Evolutionary conservation across 2,329 filamentous ascomycete genomes (phyloP).

Genomic region (Chaetomium sp.): DNA sequence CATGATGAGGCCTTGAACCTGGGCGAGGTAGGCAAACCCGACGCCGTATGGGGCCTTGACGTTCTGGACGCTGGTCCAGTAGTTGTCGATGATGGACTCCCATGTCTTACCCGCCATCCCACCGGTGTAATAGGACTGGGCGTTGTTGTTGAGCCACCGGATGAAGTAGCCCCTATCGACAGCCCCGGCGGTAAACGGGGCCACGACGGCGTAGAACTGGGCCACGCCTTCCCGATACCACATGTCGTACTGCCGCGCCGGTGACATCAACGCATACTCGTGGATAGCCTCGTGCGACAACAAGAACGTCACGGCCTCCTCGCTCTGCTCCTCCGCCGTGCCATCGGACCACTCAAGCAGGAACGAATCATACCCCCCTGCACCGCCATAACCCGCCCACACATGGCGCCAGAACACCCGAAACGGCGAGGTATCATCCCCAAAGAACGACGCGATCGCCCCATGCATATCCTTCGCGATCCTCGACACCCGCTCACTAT

Average conservation of each 20-base stretch:
- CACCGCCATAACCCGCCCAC: not conserved
- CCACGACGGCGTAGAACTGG: not conserved
- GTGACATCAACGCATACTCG: slow-evolving; percentile 2
- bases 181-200: not conserved
- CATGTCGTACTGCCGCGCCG: not conserved
- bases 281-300: not conserved
- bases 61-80: not conserved
- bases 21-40: not conserved
- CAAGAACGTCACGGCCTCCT: not conserved
- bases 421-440: not conserved
- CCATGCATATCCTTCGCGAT: not conserved
- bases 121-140: not conserved
- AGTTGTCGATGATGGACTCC: not conserved
- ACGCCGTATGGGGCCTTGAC: slow-evolving; percentile 2
- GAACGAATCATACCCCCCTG: not conserved
- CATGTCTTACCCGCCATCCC: not conserved
- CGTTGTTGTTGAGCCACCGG: slow-evolving; percentile 4
- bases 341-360: not conserved
- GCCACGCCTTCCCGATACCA: slow-evolving; percentile 4
- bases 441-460: not conserved
- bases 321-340: not conserved
- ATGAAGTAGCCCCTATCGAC: not conserved
- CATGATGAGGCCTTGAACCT: not conserved
- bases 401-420: not conserved
- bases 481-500: not conserved